phyloP scores from a whole-genome alignment of 331 rosid genomes.

The Stylosanthes scabra region DNA sequence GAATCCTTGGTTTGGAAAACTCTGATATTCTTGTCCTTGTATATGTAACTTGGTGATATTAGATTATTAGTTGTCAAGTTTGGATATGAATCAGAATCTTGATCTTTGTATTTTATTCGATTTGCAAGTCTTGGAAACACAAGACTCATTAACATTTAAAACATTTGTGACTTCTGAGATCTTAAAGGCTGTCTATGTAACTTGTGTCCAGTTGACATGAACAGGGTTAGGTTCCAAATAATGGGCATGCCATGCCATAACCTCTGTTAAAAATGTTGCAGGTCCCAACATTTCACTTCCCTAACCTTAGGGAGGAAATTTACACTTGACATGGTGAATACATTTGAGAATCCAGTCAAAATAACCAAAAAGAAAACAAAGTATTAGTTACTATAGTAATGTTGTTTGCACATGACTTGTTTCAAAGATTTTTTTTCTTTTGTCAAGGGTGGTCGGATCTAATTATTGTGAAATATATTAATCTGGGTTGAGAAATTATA shows the following conservation, averaged over 20 bases:
- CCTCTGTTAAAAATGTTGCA: not conserved
- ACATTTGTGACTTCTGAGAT: constrained; percentile 8
- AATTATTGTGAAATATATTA: too few relatives aligned
- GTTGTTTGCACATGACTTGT: too few relatives aligned
- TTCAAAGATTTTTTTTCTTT: too few relatives aligned
- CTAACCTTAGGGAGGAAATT: not conserved
- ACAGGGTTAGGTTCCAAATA: not conserved
- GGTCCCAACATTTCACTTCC: not conserved
- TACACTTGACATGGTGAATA: too few relatives aligned
- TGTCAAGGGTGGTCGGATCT: too few relatives aligned
- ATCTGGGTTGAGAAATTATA: too few relatives aligned
- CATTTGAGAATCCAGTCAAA: too few relatives aligned
- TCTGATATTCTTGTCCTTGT: constrained; percentile 63
- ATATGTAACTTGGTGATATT: constrained; percentile 54
- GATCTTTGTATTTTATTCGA: constrained; percentile 29
- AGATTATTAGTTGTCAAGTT: constrained; percentile 53
- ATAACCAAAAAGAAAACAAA: too few relatives aligned
- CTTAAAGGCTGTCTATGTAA: constrained; percentile 1
- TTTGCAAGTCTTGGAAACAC: constrained; percentile 12
- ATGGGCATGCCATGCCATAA: constrained; percentile 3
- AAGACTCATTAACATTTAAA: constrained; percentile 3
- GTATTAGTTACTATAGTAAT: too few relatives aligned
- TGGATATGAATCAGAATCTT: constrained; percentile 37
- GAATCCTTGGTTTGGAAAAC: constrained; percentile 50
- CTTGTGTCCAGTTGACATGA: not conserved